phyloP scores from a whole-genome alignment of 1,139 yeast genomes.

The Suhomyces panamericanus region DNA sequence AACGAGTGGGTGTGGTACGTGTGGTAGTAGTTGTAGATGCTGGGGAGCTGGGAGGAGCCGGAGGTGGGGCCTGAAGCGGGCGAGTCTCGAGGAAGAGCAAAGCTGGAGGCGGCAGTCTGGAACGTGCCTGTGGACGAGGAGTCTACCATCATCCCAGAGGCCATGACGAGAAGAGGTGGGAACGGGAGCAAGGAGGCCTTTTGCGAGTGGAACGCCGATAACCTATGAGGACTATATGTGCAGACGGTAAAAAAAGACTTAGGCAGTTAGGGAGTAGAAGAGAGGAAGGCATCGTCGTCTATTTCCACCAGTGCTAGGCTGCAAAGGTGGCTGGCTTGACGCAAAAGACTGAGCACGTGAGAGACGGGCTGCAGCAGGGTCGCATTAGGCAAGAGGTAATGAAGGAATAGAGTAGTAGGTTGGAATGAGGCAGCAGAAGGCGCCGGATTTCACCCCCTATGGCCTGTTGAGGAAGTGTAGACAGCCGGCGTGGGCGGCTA shows the following conservation, averaged over 20 bases:
- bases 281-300: neutral
- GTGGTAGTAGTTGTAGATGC: constrained; percentile 13
- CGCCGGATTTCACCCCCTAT: too few relatives aligned
- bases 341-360: neutral
- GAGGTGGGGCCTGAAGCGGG: neutral
- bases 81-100: neutral
- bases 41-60: constrained; percentile 8
- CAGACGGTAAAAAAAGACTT: too few relatives aligned
- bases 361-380: neutral
- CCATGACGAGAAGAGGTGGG: constrained; percentile 3
- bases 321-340: constrained; percentile 10
- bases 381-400: neutral
- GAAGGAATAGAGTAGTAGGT: too few relatives aligned
- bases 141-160: constrained; percentile 4
- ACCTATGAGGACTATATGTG: too few relatives aligned
- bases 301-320: neutral
- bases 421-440: too few relatives aligned
- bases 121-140: constrained; percentile 10
- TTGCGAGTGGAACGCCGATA: too few relatives aligned
- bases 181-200: neutral
- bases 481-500: too few relatives aligned
- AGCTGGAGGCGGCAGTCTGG: constrained; percentile 10
- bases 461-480: too few relatives aligned
- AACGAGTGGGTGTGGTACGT: constrained; percentile 7
- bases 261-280: neutral